Percentiles rank a stretch among this genome's conserved stretches.
These are phyloP conservation scores for Raffaelea deltoideospora DNA, from an alignment of 2,329 filamentous ascomycete genomes.

Conservation along the genomic window DNA sequence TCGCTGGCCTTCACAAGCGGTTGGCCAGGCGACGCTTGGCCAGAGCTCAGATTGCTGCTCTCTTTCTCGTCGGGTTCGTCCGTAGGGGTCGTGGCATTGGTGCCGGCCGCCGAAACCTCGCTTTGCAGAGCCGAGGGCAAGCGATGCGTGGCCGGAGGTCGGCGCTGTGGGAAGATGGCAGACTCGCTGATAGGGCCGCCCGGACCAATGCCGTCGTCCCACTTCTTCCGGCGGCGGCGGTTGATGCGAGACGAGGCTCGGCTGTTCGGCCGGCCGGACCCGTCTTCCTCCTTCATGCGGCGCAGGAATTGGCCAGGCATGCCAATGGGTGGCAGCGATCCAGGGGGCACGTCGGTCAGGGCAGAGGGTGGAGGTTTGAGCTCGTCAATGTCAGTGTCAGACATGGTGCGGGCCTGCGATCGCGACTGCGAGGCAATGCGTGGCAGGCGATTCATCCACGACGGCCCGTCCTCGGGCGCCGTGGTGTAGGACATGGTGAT, in stretches of 20 bases:
- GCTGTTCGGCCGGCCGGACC: slow-evolving; percentile 34
- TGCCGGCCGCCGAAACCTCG: slow-evolving; percentile 7
- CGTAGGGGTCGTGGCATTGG: too few species aligned
- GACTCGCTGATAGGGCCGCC: slow-evolving; percentile 84
- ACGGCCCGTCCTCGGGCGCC: slow-evolving; percentile 72
- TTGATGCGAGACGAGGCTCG: slow-evolving; percentile 44
- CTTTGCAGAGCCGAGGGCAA: neutral
- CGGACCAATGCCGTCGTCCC: slow-evolving; percentile 56
- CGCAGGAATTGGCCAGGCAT: slow-evolving; percentile 65
- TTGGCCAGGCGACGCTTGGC: slow-evolving; percentile 1
- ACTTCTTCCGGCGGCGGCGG: slow-evolving; percentile 51
- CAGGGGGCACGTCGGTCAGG: slow-evolving; percentile 45
- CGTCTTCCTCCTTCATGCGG: slow-evolving; percentile 65
- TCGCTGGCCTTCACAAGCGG: too few species aligned
- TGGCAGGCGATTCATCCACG: slow-evolving; percentile 91
- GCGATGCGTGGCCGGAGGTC: slow-evolving; percentile 4
- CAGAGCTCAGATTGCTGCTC: slow-evolving; percentile 5
- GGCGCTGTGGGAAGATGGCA: slow-evolving; percentile 60
- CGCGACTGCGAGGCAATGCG: slow-evolving; percentile 51
- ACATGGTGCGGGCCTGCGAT: slow-evolving; percentile 75
- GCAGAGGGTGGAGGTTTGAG: slow-evolving; percentile 30
- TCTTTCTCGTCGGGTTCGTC: too few species aligned
- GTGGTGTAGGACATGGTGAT: slow-evolving; percentile 94
- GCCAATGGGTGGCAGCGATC: slow-evolving; percentile 56
- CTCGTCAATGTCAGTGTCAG: slow-evolving; percentile 57